These are phyloP conservation scores for Cordyceps militaris DNA, from an alignment of 2,329 filamentous ascomycete genomes.

Conservation along the genomic window DNA sequence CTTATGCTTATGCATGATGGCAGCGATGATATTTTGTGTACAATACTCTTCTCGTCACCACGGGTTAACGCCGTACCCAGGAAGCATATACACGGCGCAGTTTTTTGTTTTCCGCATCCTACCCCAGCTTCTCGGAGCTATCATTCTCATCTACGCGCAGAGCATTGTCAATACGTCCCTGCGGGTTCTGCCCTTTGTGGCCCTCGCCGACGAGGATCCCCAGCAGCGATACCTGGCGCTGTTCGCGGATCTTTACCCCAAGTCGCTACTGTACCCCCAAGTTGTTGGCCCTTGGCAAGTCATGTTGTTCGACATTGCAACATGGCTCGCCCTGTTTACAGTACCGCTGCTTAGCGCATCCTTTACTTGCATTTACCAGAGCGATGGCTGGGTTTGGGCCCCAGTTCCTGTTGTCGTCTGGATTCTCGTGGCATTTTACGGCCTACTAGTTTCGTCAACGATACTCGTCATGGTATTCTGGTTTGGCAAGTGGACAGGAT, in stretches of 20 bases:
- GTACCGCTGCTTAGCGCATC: conserved; percentile 74
- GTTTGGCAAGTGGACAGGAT: conserved; percentile 57
- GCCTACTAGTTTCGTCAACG: conserved; percentile 54
- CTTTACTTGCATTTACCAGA: conserved; percentile 57
- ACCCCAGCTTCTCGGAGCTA: conserved; percentile 66
- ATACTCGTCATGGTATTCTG: conserved; percentile 55
- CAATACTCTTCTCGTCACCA: conserved; percentile 55
- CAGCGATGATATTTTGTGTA: conserved; percentile 64
- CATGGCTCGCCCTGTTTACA: conserved; percentile 74
- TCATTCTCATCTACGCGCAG: conserved; percentile 71
- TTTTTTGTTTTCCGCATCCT: conserved; percentile 87
- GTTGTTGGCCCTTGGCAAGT: conserved; percentile 58
- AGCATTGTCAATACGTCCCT: conserved; percentile 67
- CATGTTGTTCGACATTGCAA: conserved; percentile 56
- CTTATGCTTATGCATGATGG: conserved; percentile 62
- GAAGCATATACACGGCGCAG: conserved; percentile 58
- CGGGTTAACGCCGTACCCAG: conserved; percentile 62
- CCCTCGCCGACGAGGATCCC: conserved; percentile 61
- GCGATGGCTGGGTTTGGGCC: conserved; percentile 68
- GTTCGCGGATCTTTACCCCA: conserved; percentile 62
- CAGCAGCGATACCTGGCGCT: conserved; percentile 56
- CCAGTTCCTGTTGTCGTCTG: conserved; percentile 72
- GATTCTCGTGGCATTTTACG: conserved; percentile 68
- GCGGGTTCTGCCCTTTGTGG: conserved; percentile 68
- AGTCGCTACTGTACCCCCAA: conserved; percentile 56